Conservation (phyloP, 306 rosid species). For the Pterocarpus macrocarpus region DNA sequence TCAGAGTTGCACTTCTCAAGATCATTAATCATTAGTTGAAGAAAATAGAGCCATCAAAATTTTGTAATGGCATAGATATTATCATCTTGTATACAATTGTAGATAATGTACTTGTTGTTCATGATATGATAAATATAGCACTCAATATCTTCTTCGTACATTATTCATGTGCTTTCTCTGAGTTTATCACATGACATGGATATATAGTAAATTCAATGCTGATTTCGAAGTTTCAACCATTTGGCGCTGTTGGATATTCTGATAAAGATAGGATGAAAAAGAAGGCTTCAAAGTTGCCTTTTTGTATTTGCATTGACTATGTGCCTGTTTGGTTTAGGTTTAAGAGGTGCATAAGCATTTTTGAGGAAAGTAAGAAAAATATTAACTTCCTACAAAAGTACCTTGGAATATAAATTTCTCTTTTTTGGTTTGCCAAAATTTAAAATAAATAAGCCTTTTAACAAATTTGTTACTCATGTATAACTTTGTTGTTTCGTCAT, state of each 20-base stretch:
- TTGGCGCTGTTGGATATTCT: not conserved
- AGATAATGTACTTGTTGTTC: conserved; percentile 14
- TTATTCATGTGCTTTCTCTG: conserved; percentile 7
- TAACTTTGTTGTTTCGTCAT: not conserved
- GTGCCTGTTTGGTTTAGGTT: no score
- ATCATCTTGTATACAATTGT: conserved; percentile 31
- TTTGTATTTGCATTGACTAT: not conserved
- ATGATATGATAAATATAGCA: conserved; percentile 11
- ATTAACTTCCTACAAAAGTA: no score
- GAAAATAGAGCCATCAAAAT: not conserved
- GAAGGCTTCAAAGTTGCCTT: not conserved
- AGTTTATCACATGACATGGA: conserved; percentile 2
- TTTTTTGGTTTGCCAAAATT: no score
- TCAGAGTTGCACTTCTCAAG: conserved; percentile 54
- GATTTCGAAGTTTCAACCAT: not conserved
- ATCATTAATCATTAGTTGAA: conserved; percentile 48
- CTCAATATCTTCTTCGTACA: conserved; percentile 16
- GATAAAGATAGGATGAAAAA: not conserved
- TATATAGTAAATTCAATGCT: not conserved
- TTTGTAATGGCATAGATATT: conserved; percentile 30
- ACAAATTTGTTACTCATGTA: not conserved
- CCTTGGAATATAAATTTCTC: no score
- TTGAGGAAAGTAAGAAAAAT: no score
- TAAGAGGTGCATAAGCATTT: no score
- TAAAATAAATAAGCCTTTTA: no score